Percentiles rank a stretch among this genome's conserved stretches.
phyloP scores from a whole-genome alignment of 2,329 filamentous ascomycete species.

The Aspergillus fumigatiaffinis region DNA sequence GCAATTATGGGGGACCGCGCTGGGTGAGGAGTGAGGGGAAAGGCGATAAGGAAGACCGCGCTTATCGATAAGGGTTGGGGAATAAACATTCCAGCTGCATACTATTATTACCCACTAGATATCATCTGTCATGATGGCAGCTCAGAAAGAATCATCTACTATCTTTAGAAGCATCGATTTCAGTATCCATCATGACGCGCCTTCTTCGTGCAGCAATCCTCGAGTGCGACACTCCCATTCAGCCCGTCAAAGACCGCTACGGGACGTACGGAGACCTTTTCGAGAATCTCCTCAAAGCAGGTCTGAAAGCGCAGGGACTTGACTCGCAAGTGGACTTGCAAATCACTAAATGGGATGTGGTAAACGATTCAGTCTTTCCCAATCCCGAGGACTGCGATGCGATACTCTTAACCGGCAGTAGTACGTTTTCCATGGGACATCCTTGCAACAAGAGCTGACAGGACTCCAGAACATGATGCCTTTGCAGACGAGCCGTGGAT shows the following conservation, averaged over 20 bases:
- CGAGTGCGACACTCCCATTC: constrained; percentile 29
- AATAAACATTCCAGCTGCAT: neutral
- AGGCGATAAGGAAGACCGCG: constrained; percentile 3
- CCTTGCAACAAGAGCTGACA: neutral
- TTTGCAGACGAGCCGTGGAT: constrained; percentile 47
- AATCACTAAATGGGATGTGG: constrained; percentile 24
- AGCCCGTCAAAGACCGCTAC: constrained; percentile 16
- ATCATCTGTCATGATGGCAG: neutral
- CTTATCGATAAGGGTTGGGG: constrained; percentile 11
- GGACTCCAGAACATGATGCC: constrained; percentile 33
- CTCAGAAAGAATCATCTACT: neutral
- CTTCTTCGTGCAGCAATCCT: constrained; percentile 23
- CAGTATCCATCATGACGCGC: constrained; percentile 10
- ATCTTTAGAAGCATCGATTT: neutral
- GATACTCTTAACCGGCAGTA: constrained; percentile 28
- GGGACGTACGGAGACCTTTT: constrained; percentile 27
- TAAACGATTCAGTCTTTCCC: constrained; percentile 19
- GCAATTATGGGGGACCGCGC: constrained; percentile 7
- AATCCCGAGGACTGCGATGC: constrained; percentile 21
- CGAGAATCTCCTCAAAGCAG: constrained; percentile 17
- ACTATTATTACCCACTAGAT: neutral
- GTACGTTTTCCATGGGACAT: constrained; percentile 14
- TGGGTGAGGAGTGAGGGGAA: neutral
- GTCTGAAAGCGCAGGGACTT: constrained; percentile 8
- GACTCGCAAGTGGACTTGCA: constrained; percentile 6